Base-by-base conservation (phyloP, 495 filamentous ascomycete species). In the Stereocaulon alpinum region DNA sequence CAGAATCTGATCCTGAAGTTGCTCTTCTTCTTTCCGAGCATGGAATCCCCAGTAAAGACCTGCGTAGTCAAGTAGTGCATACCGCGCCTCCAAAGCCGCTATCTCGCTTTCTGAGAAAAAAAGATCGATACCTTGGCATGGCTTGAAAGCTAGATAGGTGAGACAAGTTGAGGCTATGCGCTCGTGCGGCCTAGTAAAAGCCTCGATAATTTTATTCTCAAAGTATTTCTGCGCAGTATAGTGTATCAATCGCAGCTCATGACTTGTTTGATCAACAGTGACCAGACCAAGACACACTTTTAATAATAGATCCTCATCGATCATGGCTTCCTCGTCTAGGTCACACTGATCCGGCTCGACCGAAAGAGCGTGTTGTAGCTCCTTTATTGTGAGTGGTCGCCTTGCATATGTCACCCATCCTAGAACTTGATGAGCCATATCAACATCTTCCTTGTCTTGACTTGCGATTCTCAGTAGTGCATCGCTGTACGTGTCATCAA, bases 201-300 rank as follows among this genome's bases (percentile, higher is more conserved):
- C 30, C 20, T 40, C 24, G 2, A 27, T 34, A 58, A 58, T 64
- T n/a, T 61, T 76, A 34, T 63, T 58, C 34, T 76, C 68, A 49
- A 82, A 75, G 66, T 78, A 84, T 53, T 80, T 71, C 58, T 80
- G 71, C 0, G 77, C 69, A 2, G 79, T 82, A 58, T 78, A 78
- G 66, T 82, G 80, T n/a, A 80, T 73, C 17, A 83, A 67, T 6
- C 75, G 73, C 56, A 82, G 69, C 34, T 76, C 68, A 6, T 63
- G 22, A 56, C 70, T 81, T 18, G 73, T 67, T 27, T 72, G 20
- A 45, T 83, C 76, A 0, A 79, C 41, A 1, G 66, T 74, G 2
- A 81, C 69, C 6, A 86, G 63, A 2, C 81, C 80, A 40, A 70
- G 72, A 61, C 80, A 83, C 0, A 74, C 66, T 2, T 73, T 73